Evolutionary conservation across 306 rosid genomes (phyloP).

Genomic region (Cucumis hystrix): DNA sequence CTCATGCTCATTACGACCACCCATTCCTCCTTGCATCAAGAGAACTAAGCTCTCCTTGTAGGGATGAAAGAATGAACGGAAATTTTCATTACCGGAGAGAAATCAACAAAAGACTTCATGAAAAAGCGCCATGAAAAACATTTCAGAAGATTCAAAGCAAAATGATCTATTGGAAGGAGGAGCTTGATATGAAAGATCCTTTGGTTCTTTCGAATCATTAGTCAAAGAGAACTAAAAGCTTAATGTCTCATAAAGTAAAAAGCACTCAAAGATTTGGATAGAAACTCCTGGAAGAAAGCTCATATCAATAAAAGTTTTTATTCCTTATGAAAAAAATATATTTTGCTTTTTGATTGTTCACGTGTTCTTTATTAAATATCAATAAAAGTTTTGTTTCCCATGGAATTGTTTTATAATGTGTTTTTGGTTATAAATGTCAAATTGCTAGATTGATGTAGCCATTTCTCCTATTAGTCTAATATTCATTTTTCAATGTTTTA

Average conservation of each 20-base stretch:
- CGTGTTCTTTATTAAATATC: neutral
- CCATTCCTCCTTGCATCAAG: neutral
- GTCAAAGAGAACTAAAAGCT: neutral
- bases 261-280: neutral
- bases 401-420: neutral
- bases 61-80: neutral
- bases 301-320: too few species aligned
- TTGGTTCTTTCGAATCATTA: neutral
- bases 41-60: neutral
- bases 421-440: neutral
- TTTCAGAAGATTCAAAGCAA: neutral
- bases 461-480: conserved; percentile 12
- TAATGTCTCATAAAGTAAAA: neutral
- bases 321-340: too few species aligned
- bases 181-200: neutral
- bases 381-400: neutral
- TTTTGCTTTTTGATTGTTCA: neutral
- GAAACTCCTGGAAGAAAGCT: neutral
- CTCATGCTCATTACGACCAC: neutral
- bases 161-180: neutral
- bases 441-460: neutral
- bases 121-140: neutral
- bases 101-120: neutral
- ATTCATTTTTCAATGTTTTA: conserved; percentile 24
- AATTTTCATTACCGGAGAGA: neutral